These are phyloP conservation scores for Mycena venus DNA, from an alignment of 768 basidiomycete genomes.

Conservation along the genomic window DNA sequence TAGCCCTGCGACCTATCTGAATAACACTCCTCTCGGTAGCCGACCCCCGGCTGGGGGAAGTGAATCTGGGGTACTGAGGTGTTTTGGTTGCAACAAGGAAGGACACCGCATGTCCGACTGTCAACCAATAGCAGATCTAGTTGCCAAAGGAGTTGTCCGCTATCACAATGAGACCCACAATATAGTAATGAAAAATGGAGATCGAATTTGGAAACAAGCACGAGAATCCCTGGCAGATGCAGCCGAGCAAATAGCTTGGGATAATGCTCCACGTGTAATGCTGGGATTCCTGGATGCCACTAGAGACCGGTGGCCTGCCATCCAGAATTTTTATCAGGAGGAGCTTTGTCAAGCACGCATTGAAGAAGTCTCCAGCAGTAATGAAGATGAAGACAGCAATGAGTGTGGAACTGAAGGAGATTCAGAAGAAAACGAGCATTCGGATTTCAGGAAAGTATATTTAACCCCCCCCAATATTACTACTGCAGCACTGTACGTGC, in stretches of 20 bases:
- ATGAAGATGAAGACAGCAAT: too few species aligned
- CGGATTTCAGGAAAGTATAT: too few species aligned
- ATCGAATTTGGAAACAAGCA: background rate
- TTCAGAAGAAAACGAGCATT: too few species aligned
- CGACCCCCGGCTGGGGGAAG: background rate
- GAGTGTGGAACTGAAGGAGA: background rate
- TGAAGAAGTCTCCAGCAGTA: background rate
- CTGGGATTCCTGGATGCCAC: too few species aligned
- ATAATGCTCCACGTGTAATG: background rate
- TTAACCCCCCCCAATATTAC: too few species aligned
- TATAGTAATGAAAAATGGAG: background rate
- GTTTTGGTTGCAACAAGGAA: background rate
- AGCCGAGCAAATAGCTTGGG: background rate
- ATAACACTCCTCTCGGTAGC: background rate
- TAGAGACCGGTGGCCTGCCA: too few species aligned
- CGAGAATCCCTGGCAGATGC: background rate
- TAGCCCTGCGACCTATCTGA: background rate
- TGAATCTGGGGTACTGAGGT: background rate
- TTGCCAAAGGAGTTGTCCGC: background rate
- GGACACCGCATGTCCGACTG: background rate
- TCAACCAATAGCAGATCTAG: background rate
- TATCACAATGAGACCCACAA: background rate
- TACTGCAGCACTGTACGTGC: background rate
- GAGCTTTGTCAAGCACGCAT: too few species aligned
- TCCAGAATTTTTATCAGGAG: background rate